Conservation (phyloP, 2,329 filamentous ascomycete species). For the Penicillium hordei region DNA sequence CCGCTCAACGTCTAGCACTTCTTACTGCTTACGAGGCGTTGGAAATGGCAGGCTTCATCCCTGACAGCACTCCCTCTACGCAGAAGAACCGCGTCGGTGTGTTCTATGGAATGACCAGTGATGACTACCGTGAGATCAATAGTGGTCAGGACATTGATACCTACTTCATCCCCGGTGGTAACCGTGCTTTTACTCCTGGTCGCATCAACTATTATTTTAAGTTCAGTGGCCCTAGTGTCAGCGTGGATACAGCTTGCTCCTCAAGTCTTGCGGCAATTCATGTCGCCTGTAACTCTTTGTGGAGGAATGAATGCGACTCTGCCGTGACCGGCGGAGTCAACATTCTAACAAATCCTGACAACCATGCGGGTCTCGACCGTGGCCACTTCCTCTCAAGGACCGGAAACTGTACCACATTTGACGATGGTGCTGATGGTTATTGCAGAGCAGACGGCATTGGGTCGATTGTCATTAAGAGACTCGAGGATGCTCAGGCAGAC, state of each 20-base stretch:
- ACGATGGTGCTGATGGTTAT: slow-evolving; percentile 78
- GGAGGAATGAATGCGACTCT: slow-evolving; percentile 75
- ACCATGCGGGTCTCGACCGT: slow-evolving; percentile 71
- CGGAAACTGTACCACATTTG: slow-evolving; percentile 76
- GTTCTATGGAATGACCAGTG: slow-evolving; percentile 72
- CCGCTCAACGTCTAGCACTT: slow-evolving; percentile 74
- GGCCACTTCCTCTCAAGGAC: slow-evolving; percentile 77
- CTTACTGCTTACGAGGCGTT: slow-evolving; percentile 78
- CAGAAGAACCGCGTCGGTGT: slow-evolving; percentile 65
- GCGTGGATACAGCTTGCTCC: slow-evolving; percentile 75
- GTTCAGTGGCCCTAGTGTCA: slow-evolving; percentile 70
- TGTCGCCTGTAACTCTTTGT: slow-evolving; percentile 69
- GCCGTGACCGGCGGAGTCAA: slow-evolving; percentile 77
- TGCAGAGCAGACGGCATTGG: slow-evolving; percentile 76
- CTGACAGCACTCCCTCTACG: slow-evolving; percentile 68
- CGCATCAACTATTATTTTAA: slow-evolving; percentile 66
- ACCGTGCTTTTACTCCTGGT: slow-evolving; percentile 48
- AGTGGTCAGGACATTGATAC: slow-evolving; percentile 69
- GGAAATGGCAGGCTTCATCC: slow-evolving; percentile 76
- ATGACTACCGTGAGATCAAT: slow-evolving; percentile 77
- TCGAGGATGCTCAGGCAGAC: slow-evolving; percentile 74
- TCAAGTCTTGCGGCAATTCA: slow-evolving; percentile 72
- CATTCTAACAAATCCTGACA: slow-evolving; percentile 75
- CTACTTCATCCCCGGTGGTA: slow-evolving; percentile 65
- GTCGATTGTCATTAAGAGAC: slow-evolving; percentile 73